Percentiles rank a stretch among this genome's conserved stretches.
Conservation (phyloP, 208 protist species). For the Trypanosoma caninum region DNA sequence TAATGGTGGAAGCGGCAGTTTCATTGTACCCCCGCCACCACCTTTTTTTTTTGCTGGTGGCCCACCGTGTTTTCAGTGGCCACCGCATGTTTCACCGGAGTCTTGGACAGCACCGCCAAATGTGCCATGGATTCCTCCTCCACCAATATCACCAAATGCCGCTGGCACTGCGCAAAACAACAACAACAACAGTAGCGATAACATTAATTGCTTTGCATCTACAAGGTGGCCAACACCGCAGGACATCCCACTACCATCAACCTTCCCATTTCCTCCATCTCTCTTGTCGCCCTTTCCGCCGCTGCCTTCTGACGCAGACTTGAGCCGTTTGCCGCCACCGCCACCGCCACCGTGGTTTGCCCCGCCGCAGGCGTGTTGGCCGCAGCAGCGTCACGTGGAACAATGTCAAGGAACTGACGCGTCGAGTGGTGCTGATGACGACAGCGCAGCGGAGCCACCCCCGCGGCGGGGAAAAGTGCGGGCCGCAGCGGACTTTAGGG, state of each 20-base stretch:
- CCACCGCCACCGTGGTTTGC: constrained; percentile 16
- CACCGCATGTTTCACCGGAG: background rate
- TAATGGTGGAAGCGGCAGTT: background rate
- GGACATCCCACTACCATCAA: constrained; percentile 62
- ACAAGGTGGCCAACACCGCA: constrained; percentile 46
- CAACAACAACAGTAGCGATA: background rate
- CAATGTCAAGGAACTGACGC: background rate
- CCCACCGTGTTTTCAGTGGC: constrained; percentile 1
- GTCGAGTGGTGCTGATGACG: background rate
- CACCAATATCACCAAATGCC: constrained; percentile 1
- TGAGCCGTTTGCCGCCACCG: constrained; percentile 5
- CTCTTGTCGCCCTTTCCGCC: constrained; percentile 23
- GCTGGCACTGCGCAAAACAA: background rate
- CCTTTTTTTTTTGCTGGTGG: constrained; percentile 3
- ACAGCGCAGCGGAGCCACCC: background rate
- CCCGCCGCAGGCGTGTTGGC: background rate
- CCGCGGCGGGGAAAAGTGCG: background rate
- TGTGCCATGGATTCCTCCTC: constrained; percentile 26
- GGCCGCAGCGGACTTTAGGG: background rate
- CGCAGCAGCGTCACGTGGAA: background rate
- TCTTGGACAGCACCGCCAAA: constrained; percentile 3
- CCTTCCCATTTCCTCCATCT: constrained; percentile 52
- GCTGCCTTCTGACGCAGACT: background rate
- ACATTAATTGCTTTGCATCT: background rate
- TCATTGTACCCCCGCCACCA: constrained; percentile 6